phyloP scores from a whole-genome alignment of 352 stramenopile species.

The Globisporangium cystogenes region DNA sequence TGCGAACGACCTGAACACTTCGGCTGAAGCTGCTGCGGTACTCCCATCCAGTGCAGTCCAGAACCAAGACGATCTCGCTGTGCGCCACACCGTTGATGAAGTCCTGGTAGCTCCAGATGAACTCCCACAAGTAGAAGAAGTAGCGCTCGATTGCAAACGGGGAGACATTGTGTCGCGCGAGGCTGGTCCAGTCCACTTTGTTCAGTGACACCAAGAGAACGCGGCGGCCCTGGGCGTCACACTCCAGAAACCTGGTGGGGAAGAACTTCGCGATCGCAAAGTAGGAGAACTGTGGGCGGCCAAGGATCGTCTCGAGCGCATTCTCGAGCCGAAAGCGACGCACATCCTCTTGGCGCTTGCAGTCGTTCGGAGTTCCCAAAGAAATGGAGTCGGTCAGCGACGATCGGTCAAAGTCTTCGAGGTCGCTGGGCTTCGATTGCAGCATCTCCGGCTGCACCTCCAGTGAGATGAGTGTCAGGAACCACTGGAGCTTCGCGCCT shows the following conservation, averaged over 20 bases:
- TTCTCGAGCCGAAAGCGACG: slow-evolving; percentile 28
- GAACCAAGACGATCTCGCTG: slow-evolving; percentile 24
- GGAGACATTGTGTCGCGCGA: slow-evolving; percentile 22
- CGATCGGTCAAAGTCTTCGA: neutral
- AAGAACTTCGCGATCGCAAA: slow-evolving; percentile 34
- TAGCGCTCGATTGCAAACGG: slow-evolving; percentile 24
- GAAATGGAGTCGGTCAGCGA: neutral
- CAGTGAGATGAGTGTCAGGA: slow-evolving; percentile 23
- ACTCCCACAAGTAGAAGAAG: slow-evolving; percentile 42
- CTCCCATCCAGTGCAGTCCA: slow-evolving; percentile 23
- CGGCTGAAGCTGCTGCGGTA: slow-evolving; percentile 22
- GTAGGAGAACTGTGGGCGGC: slow-evolving; percentile 21
- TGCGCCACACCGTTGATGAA: slow-evolving; percentile 17
- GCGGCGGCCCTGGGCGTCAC: slow-evolving; percentile 19
- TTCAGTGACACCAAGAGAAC: slow-evolving; percentile 23
- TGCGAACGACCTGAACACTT: slow-evolving; percentile 19
- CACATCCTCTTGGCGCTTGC: slow-evolving; percentile 12
- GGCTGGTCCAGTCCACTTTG: slow-evolving; percentile 10
- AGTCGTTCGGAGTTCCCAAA: neutral
- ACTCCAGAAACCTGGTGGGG: slow-evolving; percentile 17
- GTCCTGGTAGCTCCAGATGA: slow-evolving; percentile 41
- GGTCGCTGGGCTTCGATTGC: neutral
- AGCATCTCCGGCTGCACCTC: slow-evolving; percentile 17
- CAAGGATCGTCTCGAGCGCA: slow-evolving; percentile 32
- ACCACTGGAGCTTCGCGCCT: slow-evolving; percentile 33